A percentile compares a stretch with the other conserved stretches of the same genome.
Conservation (phyloP, 176 grass and related monocot genomes). For the Juncus inflexus region DNA sequence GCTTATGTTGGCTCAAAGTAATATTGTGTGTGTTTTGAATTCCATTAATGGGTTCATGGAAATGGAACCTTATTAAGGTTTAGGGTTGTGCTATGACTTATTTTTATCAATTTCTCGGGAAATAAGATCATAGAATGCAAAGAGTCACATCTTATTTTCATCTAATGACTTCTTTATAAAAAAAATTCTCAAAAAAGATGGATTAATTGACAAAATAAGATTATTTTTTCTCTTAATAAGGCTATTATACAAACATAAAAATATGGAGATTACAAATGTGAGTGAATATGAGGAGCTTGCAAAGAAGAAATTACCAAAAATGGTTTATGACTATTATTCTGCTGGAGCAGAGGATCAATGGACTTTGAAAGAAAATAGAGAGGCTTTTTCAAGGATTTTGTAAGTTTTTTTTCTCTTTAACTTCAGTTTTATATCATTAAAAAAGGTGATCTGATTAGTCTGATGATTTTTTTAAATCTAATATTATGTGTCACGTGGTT, state of each 20-base stretch:
- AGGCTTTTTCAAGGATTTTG: slow-evolving; percentile 92
- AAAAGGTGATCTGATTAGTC: too few relatives aligned
- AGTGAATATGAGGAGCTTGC: slow-evolving; percentile 68
- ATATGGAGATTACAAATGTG: slow-evolving; percentile 92
- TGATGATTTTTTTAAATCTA: too few relatives aligned
- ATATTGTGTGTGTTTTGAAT: too few relatives aligned
- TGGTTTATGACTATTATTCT: slow-evolving; percentile 93
- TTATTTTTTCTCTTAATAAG: too few relatives aligned
- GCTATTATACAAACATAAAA: slow-evolving; percentile 10
- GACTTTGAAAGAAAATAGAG: slow-evolving; percentile 84
- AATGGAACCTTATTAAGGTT: not conserved
- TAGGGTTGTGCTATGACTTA: not conserved
- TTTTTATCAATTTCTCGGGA: not conserved
- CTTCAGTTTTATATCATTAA: not conserved
- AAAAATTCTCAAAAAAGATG: too few relatives aligned
- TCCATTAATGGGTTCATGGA: too few relatives aligned
- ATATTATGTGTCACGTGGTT: too few relatives aligned
- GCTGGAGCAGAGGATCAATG: slow-evolving; percentile 94
- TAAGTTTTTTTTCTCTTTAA: not conserved
- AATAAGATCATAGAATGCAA: not conserved
- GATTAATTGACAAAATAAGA: too few relatives aligned
- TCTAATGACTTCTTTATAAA: too few relatives aligned
- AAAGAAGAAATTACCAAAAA: slow-evolving; percentile 77
- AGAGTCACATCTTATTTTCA: not conserved
- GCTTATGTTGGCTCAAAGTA: too few relatives aligned